These are phyloP conservation scores for Cryptosporidium ryanae DNA, from an alignment of 169 alveolate species.

Conservation along the genomic window DNA sequence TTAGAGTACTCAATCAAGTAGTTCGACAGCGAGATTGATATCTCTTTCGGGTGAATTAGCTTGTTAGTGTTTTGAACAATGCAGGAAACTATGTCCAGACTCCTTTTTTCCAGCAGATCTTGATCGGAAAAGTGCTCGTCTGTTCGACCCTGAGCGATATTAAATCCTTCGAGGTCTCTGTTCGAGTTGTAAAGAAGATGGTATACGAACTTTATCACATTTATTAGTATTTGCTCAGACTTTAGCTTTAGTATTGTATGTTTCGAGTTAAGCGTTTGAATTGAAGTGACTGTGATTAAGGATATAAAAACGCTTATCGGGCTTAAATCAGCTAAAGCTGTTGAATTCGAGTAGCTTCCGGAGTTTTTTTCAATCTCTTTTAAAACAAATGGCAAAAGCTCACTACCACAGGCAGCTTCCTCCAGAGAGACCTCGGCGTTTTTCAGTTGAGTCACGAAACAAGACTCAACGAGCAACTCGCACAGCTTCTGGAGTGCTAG, in stretches of 20 bases:
- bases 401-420: background rate
- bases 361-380: constrained; percentile 11
- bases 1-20: too few species aligned
- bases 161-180: background rate
- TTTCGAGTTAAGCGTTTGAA: constrained; percentile 35
- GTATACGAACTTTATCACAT: background rate
- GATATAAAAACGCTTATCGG: constrained; percentile 8
- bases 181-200: background rate
- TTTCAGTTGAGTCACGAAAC: too few species aligned
- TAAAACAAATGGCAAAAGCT: background rate
- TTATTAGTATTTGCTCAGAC: constrained; percentile 29
- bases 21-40: too few species aligned
- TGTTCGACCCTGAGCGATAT: background rate
- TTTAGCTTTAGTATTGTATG: constrained; percentile 29
- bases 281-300: constrained; percentile 17
- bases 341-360: background rate
- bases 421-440: too few species aligned
- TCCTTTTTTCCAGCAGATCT: too few species aligned
- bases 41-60: too few species aligned
- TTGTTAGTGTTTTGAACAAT: too few species aligned
- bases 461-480: constrained; percentile 3
- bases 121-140: background rate
- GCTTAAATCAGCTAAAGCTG: background rate
- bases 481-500: constrained; percentile 36
- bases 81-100: too few species aligned